Conservation (phyloP, 2,329 filamentous ascomycete species). For the Delphinella strobiligena region DNA sequence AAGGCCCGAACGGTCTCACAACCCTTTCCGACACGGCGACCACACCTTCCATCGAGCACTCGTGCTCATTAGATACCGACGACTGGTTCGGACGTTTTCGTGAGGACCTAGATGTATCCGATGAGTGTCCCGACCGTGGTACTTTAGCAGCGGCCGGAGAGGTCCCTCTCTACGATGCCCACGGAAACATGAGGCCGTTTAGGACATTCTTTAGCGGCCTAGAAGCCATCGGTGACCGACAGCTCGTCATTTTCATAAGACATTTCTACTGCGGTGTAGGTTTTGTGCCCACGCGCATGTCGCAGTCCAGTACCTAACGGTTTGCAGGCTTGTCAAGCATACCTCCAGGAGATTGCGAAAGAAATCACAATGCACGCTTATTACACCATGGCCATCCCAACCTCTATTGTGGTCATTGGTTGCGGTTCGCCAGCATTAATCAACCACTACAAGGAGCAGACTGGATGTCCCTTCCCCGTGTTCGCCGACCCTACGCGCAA, state of each 20-base stretch:
- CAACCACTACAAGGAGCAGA: constrained; percentile 22
- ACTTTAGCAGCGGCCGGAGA: constrained; percentile 21
- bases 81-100: constrained; percentile 25
- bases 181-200: constrained; percentile 50
- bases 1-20: too few relatives aligned
- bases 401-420: constrained; percentile 25
- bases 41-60: constrained; percentile 1
- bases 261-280: constrained; percentile 29
- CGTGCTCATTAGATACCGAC: constrained; percentile 14
- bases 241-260: constrained; percentile 28
- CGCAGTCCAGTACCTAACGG: not conserved
- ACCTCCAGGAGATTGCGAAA: constrained; percentile 22
- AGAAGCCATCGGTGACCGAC: constrained; percentile 22
- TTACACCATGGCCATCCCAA: constrained; percentile 23
- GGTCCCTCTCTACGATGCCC: constrained; percentile 44
- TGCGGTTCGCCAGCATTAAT: constrained; percentile 25
- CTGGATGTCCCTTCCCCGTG: constrained; percentile 25
- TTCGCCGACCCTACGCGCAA: constrained; percentile 23
- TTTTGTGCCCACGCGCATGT: not conserved
- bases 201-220: constrained; percentile 48
- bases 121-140: constrained; percentile 21
- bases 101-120: constrained; percentile 17
- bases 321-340: constrained; percentile 23
- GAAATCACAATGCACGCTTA: constrained; percentile 23
- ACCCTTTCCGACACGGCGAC: constrained; percentile 5